Percentiles rank a stretch among this genome's conserved stretches.
phyloP scores from a whole-genome alignment of 495 filamentous ascomycete species.

The Penicillium nucicola region DNA sequence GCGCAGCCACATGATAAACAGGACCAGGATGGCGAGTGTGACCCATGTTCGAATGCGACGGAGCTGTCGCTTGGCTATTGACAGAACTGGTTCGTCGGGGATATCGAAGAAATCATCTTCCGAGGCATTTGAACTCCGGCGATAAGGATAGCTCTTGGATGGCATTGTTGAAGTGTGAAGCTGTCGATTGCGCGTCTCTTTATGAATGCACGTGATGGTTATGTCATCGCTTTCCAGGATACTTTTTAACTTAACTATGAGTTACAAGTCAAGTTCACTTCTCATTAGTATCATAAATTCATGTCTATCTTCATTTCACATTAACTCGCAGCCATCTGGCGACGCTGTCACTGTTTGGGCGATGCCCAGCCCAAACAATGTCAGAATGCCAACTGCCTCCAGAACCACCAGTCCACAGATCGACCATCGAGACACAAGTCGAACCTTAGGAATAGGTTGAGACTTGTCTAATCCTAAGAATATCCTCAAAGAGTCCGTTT shows the following conservation, averaged over 20 bases:
- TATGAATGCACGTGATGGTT: background rate
- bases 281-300: too few relatives aligned
- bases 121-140: slow-evolving; percentile 33
- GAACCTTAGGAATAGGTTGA: too few relatives aligned
- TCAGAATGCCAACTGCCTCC: too few relatives aligned
- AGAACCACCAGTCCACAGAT: too few relatives aligned
- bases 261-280: too few relatives aligned
- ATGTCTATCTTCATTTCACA: background rate
- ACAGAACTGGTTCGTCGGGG: slow-evolving; percentile 32
- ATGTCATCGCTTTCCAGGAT: slow-evolving; percentile 1
- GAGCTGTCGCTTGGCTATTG: slow-evolving; percentile 35
- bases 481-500: too few relatives aligned
- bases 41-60: slow-evolving; percentile 39
- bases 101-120: slow-evolving; percentile 47
- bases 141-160: slow-evolving; percentile 23
- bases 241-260: too few relatives aligned
- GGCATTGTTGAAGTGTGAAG: slow-evolving; percentile 15
- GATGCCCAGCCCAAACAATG: too few relatives aligned
- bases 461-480: too few relatives aligned
- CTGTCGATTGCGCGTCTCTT: background rate
- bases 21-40: slow-evolving; percentile 24
- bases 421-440: too few relatives aligned
- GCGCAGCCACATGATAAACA: slow-evolving; percentile 31
- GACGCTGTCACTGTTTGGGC: too few relatives aligned
- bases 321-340: background rate